phyloP scores from a whole-genome alignment of 805 yeast genomes.

The Starmerella ratchasimensis region DNA sequence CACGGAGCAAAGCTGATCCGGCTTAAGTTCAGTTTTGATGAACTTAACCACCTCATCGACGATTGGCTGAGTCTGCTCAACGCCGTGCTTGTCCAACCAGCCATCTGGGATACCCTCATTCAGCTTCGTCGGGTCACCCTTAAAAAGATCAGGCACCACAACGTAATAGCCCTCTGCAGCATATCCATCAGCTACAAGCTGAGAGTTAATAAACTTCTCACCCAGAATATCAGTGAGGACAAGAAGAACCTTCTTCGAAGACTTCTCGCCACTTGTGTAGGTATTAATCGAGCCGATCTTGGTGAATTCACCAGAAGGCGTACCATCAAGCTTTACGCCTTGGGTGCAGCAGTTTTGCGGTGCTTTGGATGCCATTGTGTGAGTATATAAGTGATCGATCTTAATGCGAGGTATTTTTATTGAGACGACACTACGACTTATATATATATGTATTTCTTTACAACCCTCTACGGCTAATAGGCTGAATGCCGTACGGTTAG shows the following conservation, averaged over 20 bases:
- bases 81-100: conserved; percentile 47
- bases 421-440: no score
- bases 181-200: conserved; percentile 37
- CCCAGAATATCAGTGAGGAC: conserved; percentile 59
- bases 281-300: conserved; percentile 27
- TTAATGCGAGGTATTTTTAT: no score
- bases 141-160: conserved; percentile 61
- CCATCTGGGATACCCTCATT: conserved; percentile 16
- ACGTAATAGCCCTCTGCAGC: conserved; percentile 52
- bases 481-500: no score
- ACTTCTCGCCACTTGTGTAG: conserved; percentile 37
- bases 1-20: conserved; percentile 33
- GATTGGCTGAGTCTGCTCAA: conserved; percentile 35
- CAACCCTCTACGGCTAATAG: no score
- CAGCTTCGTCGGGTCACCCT: conserved; percentile 37
- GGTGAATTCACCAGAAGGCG: conserved; percentile 19
- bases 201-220: conserved; percentile 39
- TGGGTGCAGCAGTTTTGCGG: conserved; percentile 25
- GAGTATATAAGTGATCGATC: no score
- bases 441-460: neutral
- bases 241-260: conserved; percentile 40
- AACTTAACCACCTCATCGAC: conserved; percentile 36
- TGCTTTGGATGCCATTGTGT: conserved; percentile 25
- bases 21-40: conserved; percentile 34
- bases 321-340: conserved; percentile 25